A percentile compares a stretch with the other conserved stretches of the same genome.
Conservation (phyloP, 2,329 filamentous ascomycete genomes). For the Venturiaceae sp. region DNA sequence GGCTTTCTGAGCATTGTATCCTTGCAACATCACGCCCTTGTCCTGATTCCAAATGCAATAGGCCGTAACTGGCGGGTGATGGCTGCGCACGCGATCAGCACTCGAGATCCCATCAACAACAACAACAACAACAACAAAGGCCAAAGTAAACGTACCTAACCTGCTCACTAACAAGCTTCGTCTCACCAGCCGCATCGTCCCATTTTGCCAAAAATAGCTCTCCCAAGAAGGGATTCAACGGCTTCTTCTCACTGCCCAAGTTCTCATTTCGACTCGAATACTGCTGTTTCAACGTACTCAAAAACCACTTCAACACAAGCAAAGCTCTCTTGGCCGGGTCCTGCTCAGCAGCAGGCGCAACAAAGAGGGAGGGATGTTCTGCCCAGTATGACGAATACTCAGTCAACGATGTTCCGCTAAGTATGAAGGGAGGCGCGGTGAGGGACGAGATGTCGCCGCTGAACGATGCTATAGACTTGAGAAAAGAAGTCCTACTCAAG, state of each 20-base stretch:
- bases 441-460: conserved; percentile 47
- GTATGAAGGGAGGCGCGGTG: conserved; percentile 46
- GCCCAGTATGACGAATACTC: conserved; percentile 50
- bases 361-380: conserved; percentile 55
- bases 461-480: conserved; percentile 42
- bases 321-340: conserved; percentile 75
- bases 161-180: conserved; percentile 85
- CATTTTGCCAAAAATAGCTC: conserved; percentile 91
- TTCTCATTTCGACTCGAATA: conserved; percentile 67
- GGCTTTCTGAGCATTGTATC: conserved; percentile 94
- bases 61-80: conserved; percentile 90
- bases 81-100: conserved; percentile 32
- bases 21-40: conserved; percentile 64
- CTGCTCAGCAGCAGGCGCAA: conserved; percentile 69
- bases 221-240: conserved; percentile 89
- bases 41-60: conserved; percentile 86
- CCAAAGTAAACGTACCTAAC: conserved; percentile 49
- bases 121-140: neutral
- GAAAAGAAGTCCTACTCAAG: neutral
- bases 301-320: conserved; percentile 91
- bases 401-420: conserved; percentile 44
- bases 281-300: conserved; percentile 86
- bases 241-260: conserved; percentile 91
- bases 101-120: too few relatives aligned
- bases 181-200: conserved; percentile 73